phyloP scores from a whole-genome alignment of 805 yeast genomes.

The Zygoascus ofunaensis region DNA sequence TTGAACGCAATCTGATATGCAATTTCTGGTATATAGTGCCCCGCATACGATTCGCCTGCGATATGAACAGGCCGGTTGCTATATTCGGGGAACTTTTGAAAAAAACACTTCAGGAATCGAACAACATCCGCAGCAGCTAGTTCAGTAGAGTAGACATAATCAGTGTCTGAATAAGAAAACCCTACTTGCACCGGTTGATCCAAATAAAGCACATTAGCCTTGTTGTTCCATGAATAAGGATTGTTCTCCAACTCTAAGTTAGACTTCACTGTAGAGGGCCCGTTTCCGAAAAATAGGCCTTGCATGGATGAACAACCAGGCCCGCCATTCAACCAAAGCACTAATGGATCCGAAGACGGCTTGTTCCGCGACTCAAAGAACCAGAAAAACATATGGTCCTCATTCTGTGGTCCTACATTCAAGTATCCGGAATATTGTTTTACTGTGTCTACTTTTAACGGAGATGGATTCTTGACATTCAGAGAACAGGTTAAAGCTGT shows the following conservation, averaged over 20 bases:
- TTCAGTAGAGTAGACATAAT: conserved; percentile 54
- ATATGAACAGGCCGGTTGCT: conserved; percentile 52
- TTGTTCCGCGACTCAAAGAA: conserved; percentile 85
- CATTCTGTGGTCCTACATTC: conserved; percentile 54
- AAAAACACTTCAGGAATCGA: conserved; percentile 74
- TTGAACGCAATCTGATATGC: conserved; percentile 52
- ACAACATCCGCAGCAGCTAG: conserved; percentile 85
- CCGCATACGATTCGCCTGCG: conserved; percentile 88
- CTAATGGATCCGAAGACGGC: conserved; percentile 76
- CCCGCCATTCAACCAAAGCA: conserved; percentile 92
- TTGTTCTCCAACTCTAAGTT: conserved; percentile 70
- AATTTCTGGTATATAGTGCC: conserved; percentile 84
- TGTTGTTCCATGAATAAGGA: conserved; percentile 82
- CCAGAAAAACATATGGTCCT: conserved; percentile 78
- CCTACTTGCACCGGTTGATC: conserved; percentile 96
- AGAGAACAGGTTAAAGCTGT: too few species aligned
- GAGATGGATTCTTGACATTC: conserved; percentile 55
- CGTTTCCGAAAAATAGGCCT: conserved; percentile 84
- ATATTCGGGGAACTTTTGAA: conserved; percentile 72
- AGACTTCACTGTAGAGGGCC: conserved; percentile 67
- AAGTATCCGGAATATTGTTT: conserved; percentile 68
- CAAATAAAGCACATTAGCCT: conserved; percentile 81
- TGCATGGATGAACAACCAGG: conserved; percentile 93
- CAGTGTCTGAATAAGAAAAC: conserved; percentile 67
- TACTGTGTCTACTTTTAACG: conserved; percentile 61